phyloP scores from a whole-genome alignment of 495 filamentous ascomycete species.

The Hypoxylon lenormandii region DNA sequence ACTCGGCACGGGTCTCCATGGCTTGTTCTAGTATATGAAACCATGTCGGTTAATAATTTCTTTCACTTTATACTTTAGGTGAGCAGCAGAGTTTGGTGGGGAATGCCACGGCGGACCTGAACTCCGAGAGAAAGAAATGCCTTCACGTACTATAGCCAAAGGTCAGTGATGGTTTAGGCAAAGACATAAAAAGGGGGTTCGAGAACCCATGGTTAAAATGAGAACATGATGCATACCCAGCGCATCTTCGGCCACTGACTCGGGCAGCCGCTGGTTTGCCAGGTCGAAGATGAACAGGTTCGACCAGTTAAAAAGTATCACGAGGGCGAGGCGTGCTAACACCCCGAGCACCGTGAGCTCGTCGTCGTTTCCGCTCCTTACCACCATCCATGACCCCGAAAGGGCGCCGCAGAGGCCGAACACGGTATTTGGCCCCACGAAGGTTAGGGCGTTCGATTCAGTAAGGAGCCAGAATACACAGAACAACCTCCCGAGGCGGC shows the following conservation, averaged over 20 bases:
- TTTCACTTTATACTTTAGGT: no score
- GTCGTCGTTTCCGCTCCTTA: background rate
- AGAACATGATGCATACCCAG: constrained; percentile 24
- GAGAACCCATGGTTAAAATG: no score
- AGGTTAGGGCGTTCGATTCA: background rate
- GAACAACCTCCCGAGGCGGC: no score
- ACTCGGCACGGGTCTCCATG: constrained; percentile 66
- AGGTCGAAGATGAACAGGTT: constrained; percentile 60
- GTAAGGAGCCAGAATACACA: background rate
- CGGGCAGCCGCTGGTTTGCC: constrained; percentile 63
- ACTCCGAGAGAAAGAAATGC: no score
- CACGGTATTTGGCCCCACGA: background rate
- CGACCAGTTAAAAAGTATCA: constrained; percentile 48
- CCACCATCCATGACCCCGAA: background rate
- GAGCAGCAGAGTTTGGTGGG: no score
- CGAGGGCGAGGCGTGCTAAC: constrained; percentile 35
- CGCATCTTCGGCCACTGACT: constrained; percentile 63
- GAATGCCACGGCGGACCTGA: no score
- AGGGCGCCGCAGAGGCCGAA: background rate
- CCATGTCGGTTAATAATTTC: no score
- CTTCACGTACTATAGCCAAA: no score
- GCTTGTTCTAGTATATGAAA: constrained; percentile 61
- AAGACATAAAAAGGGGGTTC: no score
- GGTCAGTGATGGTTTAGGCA: no score
- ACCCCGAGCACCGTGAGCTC: constrained; percentile 42